These are phyloP conservation scores for Pugionium cornutum DNA, from an alignment of 345 rosid genomes.

Conservation along the genomic window DNA sequence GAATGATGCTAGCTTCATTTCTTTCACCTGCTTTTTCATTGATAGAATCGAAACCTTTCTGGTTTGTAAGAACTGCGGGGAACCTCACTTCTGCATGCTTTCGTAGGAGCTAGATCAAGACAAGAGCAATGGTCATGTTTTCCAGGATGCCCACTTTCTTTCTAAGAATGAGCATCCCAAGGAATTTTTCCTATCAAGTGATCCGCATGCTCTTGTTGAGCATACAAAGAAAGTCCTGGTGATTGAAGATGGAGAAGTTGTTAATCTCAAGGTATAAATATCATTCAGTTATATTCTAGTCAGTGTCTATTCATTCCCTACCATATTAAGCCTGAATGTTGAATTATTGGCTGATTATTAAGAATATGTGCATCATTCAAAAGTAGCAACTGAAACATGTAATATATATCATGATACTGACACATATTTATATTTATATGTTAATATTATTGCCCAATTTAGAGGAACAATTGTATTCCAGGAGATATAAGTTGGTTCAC, in stretches of 20 bases:
- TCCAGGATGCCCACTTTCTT: slow-evolving; percentile 65
- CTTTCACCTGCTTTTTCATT: too few species aligned
- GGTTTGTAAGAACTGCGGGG: slow-evolving; percentile 19
- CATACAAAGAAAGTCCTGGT: slow-evolving; percentile 86
- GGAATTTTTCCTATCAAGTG: slow-evolving; percentile 86
- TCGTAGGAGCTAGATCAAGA: slow-evolving; percentile 63
- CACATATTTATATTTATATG: not conserved
- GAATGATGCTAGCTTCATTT: slow-evolving; percentile 3
- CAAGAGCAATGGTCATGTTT: slow-evolving; percentile 47
- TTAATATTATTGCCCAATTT: not conserved
- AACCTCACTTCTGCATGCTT: slow-evolving; percentile 19
- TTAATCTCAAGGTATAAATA: slow-evolving; percentile 67
- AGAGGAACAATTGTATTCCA: not conserved
- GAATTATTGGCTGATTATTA: slow-evolving; percentile 11
- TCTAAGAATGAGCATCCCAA: slow-evolving; percentile 66
- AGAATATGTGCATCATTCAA: slow-evolving; percentile 2
- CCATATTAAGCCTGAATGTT: not conserved
- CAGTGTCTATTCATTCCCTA: not conserved
- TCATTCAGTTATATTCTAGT: too few species aligned
- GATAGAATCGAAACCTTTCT: not conserved
- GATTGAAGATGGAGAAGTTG: slow-evolving; percentile 92
- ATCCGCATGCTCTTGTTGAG: slow-evolving; percentile 86
- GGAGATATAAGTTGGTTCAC: not conserved
- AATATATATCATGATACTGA: not conserved
- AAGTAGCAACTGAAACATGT: slow-evolving; percentile 20